These are phyloP conservation scores for California macrophylla DNA, from an alignment of 441 rosid genomes.

Conservation along the genomic window DNA sequence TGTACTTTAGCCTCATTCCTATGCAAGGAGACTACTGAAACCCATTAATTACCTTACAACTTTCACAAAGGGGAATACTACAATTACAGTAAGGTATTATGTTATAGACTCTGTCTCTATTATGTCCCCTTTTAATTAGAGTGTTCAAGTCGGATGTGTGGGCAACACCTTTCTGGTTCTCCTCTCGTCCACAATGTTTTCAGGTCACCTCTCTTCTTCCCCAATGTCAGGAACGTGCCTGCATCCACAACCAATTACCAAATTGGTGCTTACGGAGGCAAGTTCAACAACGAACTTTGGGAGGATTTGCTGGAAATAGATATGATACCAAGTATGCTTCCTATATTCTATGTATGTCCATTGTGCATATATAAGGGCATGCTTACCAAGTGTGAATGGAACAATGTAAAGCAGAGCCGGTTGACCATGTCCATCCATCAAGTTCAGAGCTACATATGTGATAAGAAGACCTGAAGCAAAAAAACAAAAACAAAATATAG, in stretches of 20 bases:
- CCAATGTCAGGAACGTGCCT: slow-evolving; percentile 72
- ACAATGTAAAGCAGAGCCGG: slow-evolving; percentile 67
- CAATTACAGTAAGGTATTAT: slow-evolving; percentile 8
- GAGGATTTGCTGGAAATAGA: no score
- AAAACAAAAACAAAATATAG: neutral
- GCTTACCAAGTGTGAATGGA: slow-evolving; percentile 63
- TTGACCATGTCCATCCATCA: slow-evolving; percentile 80
- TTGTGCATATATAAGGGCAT: no score
- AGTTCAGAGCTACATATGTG: slow-evolving; percentile 56
- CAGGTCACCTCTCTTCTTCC: slow-evolving; percentile 82
- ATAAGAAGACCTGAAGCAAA: slow-evolving; percentile 45
- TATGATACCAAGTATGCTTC: no score
- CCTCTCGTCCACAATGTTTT: slow-evolving; percentile 69
- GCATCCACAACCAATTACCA: slow-evolving; percentile 16
- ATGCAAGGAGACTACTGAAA: neutral
- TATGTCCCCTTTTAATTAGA: slow-evolving; percentile 12
- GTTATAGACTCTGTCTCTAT: neutral
- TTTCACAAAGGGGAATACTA: neutral
- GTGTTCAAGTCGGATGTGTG: slow-evolving; percentile 43
- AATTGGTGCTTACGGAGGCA: neutral
- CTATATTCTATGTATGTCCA: no score
- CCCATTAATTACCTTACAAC: neutral
- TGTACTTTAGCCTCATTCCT: neutral
- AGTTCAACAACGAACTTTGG: neutral
- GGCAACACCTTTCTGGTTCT: slow-evolving; percentile 62